Evolutionary conservation across 352 stramenopile genomes (phyloP), one percentile per base, ranked within the genome.

Genomic region (Phytophthora sp.): DNA sequence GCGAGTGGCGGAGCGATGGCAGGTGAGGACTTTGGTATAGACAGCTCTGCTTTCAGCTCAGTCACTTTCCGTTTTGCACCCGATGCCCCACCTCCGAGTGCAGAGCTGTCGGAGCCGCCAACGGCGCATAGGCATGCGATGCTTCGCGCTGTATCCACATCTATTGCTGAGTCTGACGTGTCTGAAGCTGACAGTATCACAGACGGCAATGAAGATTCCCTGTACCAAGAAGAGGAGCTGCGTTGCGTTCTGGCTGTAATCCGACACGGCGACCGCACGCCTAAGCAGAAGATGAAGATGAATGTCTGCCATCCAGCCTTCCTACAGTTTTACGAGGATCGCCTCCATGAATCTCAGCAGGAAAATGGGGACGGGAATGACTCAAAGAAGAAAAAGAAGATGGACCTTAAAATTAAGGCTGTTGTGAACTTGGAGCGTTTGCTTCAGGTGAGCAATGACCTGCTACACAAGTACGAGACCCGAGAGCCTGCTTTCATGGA

Each of bases 271-370:
- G 98, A 99, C 77, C 86, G 98, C 50, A 99, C 98, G 8, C 98
- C 98, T 4, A 99, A 99, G 84, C 98, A 99, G 77, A 99, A 99
- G 76, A 96, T 99, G 86, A 99, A 99, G 77, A 98, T 98, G 85
- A 86, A 94, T 44, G 87, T 98, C 27, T 93, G 84, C 49, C 90
- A 97, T 61, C 88, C 91, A 23, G 82, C 80, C n/a, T 97, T 98
- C 45, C 64, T 99, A 5, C 57, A 88, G 42, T 94, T 83, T 57
- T 95, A 96, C 60, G 76, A 90, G 56, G 73, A 84, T 12, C 82
- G 79, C 16, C 58, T 86, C 8, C 71, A 63, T 41, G 71, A 76
- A 13, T 61, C 71, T 24, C 52, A 71, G 46, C 62, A 57, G 23
- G 62, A 79, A 15, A 71, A 79, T 24, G 62, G 58, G 41, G 62